Conservation (phyloP, 1,139 yeast species). For the Saccharomyces hybrid region DNA sequence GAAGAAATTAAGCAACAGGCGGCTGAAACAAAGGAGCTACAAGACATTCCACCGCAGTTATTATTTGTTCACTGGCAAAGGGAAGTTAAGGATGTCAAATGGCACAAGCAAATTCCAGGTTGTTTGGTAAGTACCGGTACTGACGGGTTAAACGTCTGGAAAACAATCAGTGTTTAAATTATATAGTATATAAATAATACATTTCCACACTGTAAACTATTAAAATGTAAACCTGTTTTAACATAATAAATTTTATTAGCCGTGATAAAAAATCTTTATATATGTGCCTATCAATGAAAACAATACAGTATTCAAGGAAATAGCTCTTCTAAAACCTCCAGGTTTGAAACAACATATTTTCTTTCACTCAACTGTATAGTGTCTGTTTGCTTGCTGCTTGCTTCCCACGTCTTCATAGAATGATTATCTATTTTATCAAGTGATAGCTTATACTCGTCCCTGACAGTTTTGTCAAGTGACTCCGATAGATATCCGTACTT, state of each 20-base stretch:
- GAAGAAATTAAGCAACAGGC: slow-evolving; percentile 79
- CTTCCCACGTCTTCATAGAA: slow-evolving; percentile 16
- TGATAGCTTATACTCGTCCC: slow-evolving; percentile 19
- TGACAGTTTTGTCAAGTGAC: slow-evolving; percentile 2
- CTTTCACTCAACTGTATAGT: slow-evolving; percentile 16
- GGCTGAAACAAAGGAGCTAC: slow-evolving; percentile 63
- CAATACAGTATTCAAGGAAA: slow-evolving; percentile 5
- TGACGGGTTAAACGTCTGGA: slow-evolving; percentile 92
- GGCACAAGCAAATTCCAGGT: slow-evolving; percentile 97
- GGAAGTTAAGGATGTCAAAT: slow-evolving; percentile 93
- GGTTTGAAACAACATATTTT: slow-evolving; percentile 22
- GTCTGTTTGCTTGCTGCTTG: slow-evolving; percentile 14
- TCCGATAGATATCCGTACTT: slow-evolving; percentile 21
- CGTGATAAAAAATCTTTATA: neutral
- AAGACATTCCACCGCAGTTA: slow-evolving; percentile 91
- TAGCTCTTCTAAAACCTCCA: slow-evolving; percentile 12
- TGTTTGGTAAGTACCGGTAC: slow-evolving; percentile 90
- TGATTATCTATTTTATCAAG: slow-evolving; percentile 24
- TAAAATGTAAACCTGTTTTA: neutral
- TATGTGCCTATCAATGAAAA: neutral
- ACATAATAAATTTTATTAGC: neutral
- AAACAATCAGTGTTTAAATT: slow-evolving; percentile 77
- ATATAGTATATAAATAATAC: neutral
- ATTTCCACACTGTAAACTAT: neutral
- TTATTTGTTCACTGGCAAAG: slow-evolving; percentile 97